These are phyloP conservation scores for Aureobasidium sp. DNA, from an alignment of 2,329 filamentous ascomycete genomes.

Conservation along the genomic window DNA sequence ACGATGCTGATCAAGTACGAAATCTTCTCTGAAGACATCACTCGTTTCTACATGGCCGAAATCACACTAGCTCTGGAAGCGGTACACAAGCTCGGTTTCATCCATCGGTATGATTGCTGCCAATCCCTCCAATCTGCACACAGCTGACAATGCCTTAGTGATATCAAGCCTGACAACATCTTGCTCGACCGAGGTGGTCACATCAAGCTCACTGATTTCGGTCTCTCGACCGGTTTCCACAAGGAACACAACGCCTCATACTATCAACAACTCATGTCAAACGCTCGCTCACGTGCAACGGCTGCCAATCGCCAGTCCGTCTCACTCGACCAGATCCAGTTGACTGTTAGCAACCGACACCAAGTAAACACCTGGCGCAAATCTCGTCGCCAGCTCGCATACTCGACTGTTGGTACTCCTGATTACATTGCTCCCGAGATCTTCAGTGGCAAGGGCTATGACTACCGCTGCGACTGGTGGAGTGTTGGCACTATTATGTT, in stretches of 20 bases:
- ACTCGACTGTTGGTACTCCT: constrained; percentile 95
- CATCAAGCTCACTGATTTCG: constrained; percentile 97
- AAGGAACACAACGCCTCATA: constrained; percentile 97
- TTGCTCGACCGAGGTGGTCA: constrained; percentile 90
- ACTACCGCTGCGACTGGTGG: constrained; percentile 99
- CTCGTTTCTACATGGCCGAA: constrained; percentile 97
- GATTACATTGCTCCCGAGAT: constrained; percentile 99
- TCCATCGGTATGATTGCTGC: constrained; percentile 69
- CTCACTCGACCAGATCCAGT: constrained; percentile 93
- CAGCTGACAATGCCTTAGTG: constrained; percentile 47
- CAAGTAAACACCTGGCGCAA: constrained; percentile 99
- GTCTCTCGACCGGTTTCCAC: constrained; percentile 94
- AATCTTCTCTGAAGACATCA: constrained; percentile 98
- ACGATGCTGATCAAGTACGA: constrained; percentile 99
- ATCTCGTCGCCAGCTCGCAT: constrained; percentile 89
- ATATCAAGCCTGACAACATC: constrained; percentile 99
- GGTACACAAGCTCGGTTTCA: constrained; percentile 95
- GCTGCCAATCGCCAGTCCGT: constrained; percentile 77
- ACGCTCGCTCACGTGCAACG: constrained; percentile 35
- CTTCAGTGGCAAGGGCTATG: constrained; percentile 93
- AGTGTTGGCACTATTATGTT: constrained; percentile 99
- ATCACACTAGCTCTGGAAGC: constrained; percentile 97
- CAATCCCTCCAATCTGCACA: not conserved
- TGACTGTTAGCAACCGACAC: constrained; percentile 94
- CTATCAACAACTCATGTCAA: constrained; percentile 88